These are phyloP conservation scores for Pythium phragmitis DNA, from an alignment of 352 stramenopile genomes.

Conservation along the genomic window DNA sequence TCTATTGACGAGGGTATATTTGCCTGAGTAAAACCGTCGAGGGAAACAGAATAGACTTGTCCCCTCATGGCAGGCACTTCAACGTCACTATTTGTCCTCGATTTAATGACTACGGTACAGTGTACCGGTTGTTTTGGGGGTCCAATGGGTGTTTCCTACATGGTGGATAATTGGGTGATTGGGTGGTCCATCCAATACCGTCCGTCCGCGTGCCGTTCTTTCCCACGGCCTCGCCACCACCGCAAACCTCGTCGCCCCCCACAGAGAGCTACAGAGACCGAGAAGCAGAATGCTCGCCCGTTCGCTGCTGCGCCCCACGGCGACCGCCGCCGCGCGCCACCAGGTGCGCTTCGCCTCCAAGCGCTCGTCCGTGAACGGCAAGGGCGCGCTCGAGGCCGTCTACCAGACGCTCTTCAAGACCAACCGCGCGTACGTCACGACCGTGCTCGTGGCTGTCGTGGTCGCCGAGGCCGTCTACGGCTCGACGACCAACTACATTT, in stretches of 20 bases:
- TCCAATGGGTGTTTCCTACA: neutral
- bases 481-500: slow-evolving; percentile 68
- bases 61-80: too few relatives aligned
- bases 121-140: slow-evolving; percentile 5
- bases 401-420: slow-evolving; percentile 86
- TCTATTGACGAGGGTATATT: too few relatives aligned
- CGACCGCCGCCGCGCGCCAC: slow-evolving; percentile 24
- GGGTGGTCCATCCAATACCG: slow-evolving; percentile 14
- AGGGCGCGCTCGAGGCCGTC: slow-evolving; percentile 52
- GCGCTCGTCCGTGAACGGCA: slow-evolving; percentile 75
- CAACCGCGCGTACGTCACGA: slow-evolving; percentile 79
- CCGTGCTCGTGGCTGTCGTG: slow-evolving; percentile 65
- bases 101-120: neutral
- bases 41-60: too few relatives aligned
- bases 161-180: slow-evolving; percentile 5
- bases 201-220: slow-evolving; percentile 1
- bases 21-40: too few relatives aligned
- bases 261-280: neutral
- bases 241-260: slow-evolving; percentile 3
- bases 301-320: slow-evolving; percentile 40
- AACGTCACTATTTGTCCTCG: neutral
- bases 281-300: slow-evolving; percentile 46
- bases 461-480: slow-evolving; percentile 77
- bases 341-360: slow-evolving; percentile 58
- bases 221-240: slow-evolving; percentile 22